These are phyloP conservation scores for Camelina neglecta DNA, from an alignment of 345 rosid genomes.

Conservation along the genomic window DNA sequence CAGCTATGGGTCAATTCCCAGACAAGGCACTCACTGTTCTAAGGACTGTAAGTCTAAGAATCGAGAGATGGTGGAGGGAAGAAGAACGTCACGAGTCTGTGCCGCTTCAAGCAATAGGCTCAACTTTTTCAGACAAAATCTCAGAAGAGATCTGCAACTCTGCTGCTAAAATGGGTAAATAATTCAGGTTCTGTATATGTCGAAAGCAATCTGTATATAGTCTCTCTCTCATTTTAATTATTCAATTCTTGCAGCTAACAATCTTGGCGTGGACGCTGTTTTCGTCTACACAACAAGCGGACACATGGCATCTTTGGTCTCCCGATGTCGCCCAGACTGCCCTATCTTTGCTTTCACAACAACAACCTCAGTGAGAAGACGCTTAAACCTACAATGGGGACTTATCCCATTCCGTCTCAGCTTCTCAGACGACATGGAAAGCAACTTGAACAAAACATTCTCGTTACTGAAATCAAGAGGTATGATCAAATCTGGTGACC, in stretches of 20 bases:
- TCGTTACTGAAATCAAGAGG: constrained; percentile 94
- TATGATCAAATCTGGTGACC: constrained; percentile 97
- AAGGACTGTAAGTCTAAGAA: constrained; percentile 90
- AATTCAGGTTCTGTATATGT: not conserved
- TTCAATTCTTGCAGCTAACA: constrained; percentile 70
- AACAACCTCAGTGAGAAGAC: constrained; percentile 78
- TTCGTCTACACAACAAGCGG: constrained; percentile 93
- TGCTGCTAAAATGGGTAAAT: constrained; percentile 98
- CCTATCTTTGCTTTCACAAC: constrained; percentile 95
- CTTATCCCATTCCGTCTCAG: constrained; percentile 95
- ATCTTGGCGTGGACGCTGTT: constrained; percentile 87
- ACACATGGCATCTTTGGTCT: constrained; percentile 93
- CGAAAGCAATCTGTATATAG: not conserved
- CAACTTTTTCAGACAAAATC: constrained; percentile 72
- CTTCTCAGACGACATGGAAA: constrained; percentile 95
- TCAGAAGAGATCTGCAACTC: constrained; percentile 97
- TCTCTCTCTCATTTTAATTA: constrained; percentile 6
- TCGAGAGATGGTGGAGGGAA: constrained; percentile 99
- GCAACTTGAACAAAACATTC: constrained; percentile 88
- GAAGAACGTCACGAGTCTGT: constrained; percentile 83
- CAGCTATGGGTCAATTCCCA: constrained; percentile 99
- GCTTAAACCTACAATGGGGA: constrained; percentile 96
- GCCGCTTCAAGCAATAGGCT: constrained; percentile 72
- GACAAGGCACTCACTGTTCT: constrained; percentile 94
- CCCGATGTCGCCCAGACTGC: constrained; percentile 97